Base-by-base conservation (phyloP, 2,329 filamentous ascomycete species). In the Phyllachora maydis region DNA sequence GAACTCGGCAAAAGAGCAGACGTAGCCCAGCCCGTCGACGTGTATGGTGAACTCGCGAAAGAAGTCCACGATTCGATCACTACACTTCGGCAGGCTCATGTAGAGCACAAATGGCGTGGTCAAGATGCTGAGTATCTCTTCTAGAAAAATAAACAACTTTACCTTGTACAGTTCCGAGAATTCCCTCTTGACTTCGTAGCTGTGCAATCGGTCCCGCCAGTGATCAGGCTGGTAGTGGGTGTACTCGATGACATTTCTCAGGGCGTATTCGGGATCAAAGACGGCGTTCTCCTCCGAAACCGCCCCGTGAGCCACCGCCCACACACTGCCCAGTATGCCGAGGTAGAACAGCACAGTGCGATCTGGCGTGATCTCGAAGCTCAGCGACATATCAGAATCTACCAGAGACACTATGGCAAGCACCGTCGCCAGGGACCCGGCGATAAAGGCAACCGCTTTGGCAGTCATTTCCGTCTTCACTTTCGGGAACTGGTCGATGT, bases 11-110 rank as follows among this genome's bases (percentile, higher is more conserved):
- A 93, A 95, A 1, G 85, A 93, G 47, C 88, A 98, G 8, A 95
- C 81, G 34, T 93, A 85, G 12, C 88, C 88, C 17, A 98, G 62
- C 0, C 88, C 88, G 40, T 98, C 88, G 10, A 98, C 85, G 36
- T 98, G 83, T 12, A 98, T 71, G 0, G 88, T 95, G 36, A 95
- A 93, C 42, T 98, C 88, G 18, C 88, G 72, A 54, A 98, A 95
- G 48, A 98, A 98, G 48, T 98, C 88, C 28, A 95, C 73, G 32
- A 98, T 74, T 28, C 83, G 78, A 35, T 95, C 85, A 42, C 77
- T 85, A 45, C 78, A 90, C 35, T 71, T 75, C 1, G 83, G 81
- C 16, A 95, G 59, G 30, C 78, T 83, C 40, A 78, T 74, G 50
- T 83, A 76, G 8, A 98, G 62, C 19, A 98, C 65, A 37, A 92